phyloP scores from a whole-genome alignment of 345 rosid species.

The Passiflora organensis region DNA sequence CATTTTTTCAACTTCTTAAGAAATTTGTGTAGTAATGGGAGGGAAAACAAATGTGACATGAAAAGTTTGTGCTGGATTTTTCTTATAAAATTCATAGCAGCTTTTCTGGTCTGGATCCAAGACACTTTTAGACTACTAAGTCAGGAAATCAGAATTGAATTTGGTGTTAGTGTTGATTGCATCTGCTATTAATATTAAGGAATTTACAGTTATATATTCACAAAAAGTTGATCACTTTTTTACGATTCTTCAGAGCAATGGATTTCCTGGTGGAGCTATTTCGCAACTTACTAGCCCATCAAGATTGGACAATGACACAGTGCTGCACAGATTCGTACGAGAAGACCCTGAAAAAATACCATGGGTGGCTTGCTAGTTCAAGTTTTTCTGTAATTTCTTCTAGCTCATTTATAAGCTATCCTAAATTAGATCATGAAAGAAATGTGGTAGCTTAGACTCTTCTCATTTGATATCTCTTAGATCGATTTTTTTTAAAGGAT shows the following conservation, averaged over 20 bases:
- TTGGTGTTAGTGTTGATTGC: too few species aligned
- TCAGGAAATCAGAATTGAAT: too few species aligned
- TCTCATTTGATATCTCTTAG: not conserved
- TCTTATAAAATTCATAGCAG: too few species aligned
- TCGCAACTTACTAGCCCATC: slow-evolving; percentile 69
- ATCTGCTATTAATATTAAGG: not conserved
- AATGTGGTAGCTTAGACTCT: not conserved
- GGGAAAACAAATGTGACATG: too few species aligned
- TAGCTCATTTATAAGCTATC: too few species aligned
- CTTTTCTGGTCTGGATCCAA: too few species aligned
- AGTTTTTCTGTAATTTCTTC: slow-evolving; percentile 57
- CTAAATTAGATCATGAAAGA: too few species aligned
- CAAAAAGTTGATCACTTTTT: slow-evolving; percentile 4
- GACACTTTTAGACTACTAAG: too few species aligned
- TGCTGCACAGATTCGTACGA: slow-evolving; percentile 75
- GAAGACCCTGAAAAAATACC: slow-evolving; percentile 85
- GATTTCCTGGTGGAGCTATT: slow-evolving; percentile 91
- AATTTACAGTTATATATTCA: not conserved
- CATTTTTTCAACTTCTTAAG: too few species aligned
- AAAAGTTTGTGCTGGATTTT: too few species aligned
- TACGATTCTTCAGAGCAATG: slow-evolving; percentile 63
- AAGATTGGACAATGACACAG: slow-evolving; percentile 91
- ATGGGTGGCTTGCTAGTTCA: slow-evolving; percentile 96
- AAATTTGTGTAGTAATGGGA: too few species aligned
- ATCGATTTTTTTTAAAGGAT: not conserved